These are phyloP conservation scores for Globisporangium cystogenes DNA, from an alignment of 352 stramenopile species.

Conservation along the genomic window DNA sequence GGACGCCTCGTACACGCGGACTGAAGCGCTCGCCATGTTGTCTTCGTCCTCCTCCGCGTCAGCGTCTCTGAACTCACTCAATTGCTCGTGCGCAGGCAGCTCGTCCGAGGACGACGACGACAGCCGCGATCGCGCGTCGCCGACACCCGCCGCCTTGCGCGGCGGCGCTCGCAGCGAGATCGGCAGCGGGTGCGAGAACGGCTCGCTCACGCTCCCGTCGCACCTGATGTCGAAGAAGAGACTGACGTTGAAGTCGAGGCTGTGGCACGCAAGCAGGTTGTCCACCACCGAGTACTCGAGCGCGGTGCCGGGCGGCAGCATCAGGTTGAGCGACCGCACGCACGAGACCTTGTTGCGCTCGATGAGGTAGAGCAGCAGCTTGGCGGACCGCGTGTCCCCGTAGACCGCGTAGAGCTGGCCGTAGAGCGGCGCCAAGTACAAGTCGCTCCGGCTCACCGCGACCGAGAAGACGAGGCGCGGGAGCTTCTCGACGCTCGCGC, in stretches of 20 bases:
- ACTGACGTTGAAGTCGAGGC: constrained; percentile 72
- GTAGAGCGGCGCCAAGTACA: constrained; percentile 68
- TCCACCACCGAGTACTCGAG: constrained; percentile 77
- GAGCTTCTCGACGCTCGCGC: constrained; percentile 55
- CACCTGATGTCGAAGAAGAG: constrained; percentile 80
- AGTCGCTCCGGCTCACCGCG: constrained; percentile 37
- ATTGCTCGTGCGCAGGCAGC: background rate
- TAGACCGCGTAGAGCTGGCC: constrained; percentile 64
- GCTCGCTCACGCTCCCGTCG: constrained; percentile 42
- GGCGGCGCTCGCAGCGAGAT: constrained; percentile 38
- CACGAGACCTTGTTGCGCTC: constrained; percentile 55
- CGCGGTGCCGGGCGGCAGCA: constrained; percentile 50
- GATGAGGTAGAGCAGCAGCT: constrained; percentile 75
- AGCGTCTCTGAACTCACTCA: background rate
- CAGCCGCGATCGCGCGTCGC: background rate
- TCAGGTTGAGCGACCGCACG: constrained; percentile 66
- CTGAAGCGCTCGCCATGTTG: no score
- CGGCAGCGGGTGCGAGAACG: constrained; percentile 67
- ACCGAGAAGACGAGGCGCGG: constrained; percentile 68
- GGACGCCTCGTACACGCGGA: background rate
- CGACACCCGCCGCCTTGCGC: background rate
- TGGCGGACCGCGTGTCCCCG: constrained; percentile 40
- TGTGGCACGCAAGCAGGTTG: constrained; percentile 80
- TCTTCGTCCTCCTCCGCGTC: background rate
- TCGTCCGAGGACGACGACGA: constrained; percentile 8